A percentile compares a stretch with the other conserved stretches of the same genome.
phyloP scores from a whole-genome alignment of 352 stramenopile genomes.

The Phytophthora brassicae region DNA sequence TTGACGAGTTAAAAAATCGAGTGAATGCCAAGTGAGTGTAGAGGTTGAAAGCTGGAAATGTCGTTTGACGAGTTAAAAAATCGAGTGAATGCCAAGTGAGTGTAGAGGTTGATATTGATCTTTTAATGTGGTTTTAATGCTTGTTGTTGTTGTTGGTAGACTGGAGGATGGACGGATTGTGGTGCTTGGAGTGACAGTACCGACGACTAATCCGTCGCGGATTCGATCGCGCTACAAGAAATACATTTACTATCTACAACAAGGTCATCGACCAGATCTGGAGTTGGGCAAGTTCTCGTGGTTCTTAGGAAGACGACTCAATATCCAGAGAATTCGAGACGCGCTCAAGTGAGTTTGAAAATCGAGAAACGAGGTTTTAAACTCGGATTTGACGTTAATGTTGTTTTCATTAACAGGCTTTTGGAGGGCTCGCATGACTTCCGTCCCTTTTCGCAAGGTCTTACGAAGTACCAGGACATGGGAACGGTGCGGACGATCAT shows the following conservation, averaged over 20 bases:
- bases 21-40: constrained; percentile 58
- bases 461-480: constrained; percentile 60
- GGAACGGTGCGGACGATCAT: constrained; percentile 72
- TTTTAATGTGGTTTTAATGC: neutral
- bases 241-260: constrained; percentile 90
- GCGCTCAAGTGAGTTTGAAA: constrained; percentile 49
- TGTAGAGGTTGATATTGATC: neutral
- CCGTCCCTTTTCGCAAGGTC: constrained; percentile 74
- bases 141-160: constrained; percentile 15
- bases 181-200: constrained; percentile 46
- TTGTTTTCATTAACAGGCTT: constrained; percentile 31
- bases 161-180: constrained; percentile 45
- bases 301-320: constrained; percentile 73
- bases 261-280: constrained; percentile 70
- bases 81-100: constrained; percentile 58
- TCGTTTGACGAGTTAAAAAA: constrained; percentile 45
- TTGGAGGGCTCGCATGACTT: constrained; percentile 81
- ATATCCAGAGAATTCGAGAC: constrained; percentile 63
- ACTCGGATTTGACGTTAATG: no score
- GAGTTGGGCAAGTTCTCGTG: constrained; percentile 77
- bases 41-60: constrained; percentile 43
- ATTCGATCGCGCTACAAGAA: constrained; percentile 87
- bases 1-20: constrained; percentile 46
- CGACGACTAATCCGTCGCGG: constrained; percentile 40
- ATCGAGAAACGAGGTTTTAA: no score